A percentile compares a stretch with the other conserved stretches of the same genome.
phyloP scores from a whole-genome alignment of 768 basidiomycete species.

The Lanmaoa rubissima region DNA sequence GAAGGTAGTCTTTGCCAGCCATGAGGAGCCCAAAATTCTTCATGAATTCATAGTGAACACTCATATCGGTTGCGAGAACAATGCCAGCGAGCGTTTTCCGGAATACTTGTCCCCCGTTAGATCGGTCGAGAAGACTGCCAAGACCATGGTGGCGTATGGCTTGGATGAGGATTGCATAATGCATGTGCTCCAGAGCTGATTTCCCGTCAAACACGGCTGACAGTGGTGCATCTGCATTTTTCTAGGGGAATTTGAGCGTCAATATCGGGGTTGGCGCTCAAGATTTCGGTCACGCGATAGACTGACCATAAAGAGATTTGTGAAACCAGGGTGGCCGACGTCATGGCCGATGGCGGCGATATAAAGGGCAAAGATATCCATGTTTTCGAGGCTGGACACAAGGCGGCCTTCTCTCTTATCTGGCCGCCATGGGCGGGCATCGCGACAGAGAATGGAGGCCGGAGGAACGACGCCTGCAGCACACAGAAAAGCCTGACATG shows the following conservation, averaged over 20 bases:
- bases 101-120: constrained; percentile 45
- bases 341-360: constrained; percentile 97
- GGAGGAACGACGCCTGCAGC: constrained; percentile 81
- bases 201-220: constrained; percentile 86
- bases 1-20: constrained; percentile 36
- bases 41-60: constrained; percentile 86
- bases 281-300: neutral
- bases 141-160: constrained; percentile 82
- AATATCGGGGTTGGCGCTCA: neutral
- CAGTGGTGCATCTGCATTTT: constrained; percentile 90
- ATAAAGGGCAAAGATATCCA: constrained; percentile 81
- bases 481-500: constrained; percentile 80
- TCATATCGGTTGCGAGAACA: constrained; percentile 94
- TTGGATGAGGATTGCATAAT: constrained; percentile 75
- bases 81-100: constrained; percentile 76
- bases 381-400: constrained; percentile 48
- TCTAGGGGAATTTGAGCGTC: constrained; percentile 43
- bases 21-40: constrained; percentile 53
- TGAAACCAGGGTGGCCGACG: constrained; percentile 94
- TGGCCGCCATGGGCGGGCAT: constrained; percentile 36
- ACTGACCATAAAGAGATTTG: constrained; percentile 90
- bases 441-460: constrained; percentile 52
- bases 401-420: constrained; percentile 37
- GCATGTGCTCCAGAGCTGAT: constrained; percentile 91
- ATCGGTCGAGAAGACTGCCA: constrained; percentile 61